These are phyloP conservation scores for Solanum pimpinellifolium DNA, from an alignment of 257 asterid species.

Conservation along the genomic window DNA sequence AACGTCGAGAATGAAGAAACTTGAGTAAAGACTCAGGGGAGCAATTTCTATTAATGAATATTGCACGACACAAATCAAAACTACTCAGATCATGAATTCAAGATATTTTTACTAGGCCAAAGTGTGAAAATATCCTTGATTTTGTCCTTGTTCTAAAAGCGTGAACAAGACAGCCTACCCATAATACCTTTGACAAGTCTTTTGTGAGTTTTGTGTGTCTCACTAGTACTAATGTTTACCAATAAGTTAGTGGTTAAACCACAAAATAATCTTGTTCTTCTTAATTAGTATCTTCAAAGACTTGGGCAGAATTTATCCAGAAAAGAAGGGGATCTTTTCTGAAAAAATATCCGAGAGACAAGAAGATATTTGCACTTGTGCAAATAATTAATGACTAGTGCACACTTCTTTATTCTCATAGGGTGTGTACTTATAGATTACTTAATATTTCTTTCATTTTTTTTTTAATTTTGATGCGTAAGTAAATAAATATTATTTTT, in stretches of 20 bases:
- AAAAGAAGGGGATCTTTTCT: not conserved
- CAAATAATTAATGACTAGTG: not conserved
- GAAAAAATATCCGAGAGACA: not conserved
- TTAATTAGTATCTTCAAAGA: not conserved
- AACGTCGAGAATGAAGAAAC: not conserved
- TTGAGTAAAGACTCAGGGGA: not conserved
- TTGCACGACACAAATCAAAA: not conserved
- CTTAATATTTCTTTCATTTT: too few species aligned
- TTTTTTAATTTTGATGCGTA: too few species aligned
- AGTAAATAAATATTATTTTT: too few species aligned
- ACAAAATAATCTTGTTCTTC: not conserved
- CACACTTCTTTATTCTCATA: not conserved
- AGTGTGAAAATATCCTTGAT: not conserved
- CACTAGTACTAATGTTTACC: not conserved
- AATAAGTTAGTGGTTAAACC: not conserved
- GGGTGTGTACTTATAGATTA: not conserved
- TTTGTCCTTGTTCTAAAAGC: not conserved
- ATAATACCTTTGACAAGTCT: not conserved
- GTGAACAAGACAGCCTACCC: not conserved
- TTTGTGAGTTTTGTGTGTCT: not conserved
- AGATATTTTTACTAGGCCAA: not conserved
- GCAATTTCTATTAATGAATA: not conserved
- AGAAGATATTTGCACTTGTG: not conserved
- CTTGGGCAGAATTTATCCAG: not conserved
- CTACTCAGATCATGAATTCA: not conserved